Evolutionary conservation across 2,329 filamentous ascomycete species (phyloP).

Genomic region (Xylariaceae sp.): DNA sequence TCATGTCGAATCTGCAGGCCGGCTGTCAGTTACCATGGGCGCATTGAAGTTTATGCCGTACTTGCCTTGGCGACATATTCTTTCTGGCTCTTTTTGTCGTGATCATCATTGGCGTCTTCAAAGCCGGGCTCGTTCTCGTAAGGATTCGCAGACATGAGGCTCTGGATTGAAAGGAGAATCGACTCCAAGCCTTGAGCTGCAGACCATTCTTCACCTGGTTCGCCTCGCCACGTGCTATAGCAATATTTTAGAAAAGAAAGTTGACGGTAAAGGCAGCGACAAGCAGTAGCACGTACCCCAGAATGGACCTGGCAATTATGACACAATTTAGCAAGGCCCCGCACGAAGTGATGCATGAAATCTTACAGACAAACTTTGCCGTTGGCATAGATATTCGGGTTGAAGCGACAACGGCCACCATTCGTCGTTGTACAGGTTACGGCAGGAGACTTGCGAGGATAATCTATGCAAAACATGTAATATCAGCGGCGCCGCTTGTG

Average conservation of each 20-base stretch:
- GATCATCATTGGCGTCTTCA: conserved; percentile 64
- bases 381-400: conserved; percentile 89
- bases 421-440: conserved; percentile 80
- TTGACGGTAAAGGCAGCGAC: conserved; percentile 1
- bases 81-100: conserved; percentile 69
- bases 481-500: conserved; percentile 5
- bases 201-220: conserved; percentile 91
- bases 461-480: conserved; percentile 55
- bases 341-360: conserved; percentile 21
- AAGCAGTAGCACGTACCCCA: conserved; percentile 57
- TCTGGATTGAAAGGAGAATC: conserved; percentile 91
- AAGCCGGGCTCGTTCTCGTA: conserved; percentile 97
- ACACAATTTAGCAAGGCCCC: conserved; percentile 8
- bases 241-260: conserved; percentile 15
- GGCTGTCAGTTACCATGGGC: conserved; percentile 15
- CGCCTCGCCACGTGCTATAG: conserved; percentile 82
- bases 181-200: conserved; percentile 94
- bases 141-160: conserved; percentile 86
- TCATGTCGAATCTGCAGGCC: conserved; percentile 77
- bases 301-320: conserved; percentile 61
- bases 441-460: conserved; percentile 64
- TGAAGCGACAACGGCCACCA: conserved; percentile 81
- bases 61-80: conserved; percentile 74
- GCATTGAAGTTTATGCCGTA: neutral
- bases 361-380: conserved; percentile 89